phyloP scores from a whole-genome alignment of 257 asterid genomes.

The Solanum sparsipilum region DNA sequence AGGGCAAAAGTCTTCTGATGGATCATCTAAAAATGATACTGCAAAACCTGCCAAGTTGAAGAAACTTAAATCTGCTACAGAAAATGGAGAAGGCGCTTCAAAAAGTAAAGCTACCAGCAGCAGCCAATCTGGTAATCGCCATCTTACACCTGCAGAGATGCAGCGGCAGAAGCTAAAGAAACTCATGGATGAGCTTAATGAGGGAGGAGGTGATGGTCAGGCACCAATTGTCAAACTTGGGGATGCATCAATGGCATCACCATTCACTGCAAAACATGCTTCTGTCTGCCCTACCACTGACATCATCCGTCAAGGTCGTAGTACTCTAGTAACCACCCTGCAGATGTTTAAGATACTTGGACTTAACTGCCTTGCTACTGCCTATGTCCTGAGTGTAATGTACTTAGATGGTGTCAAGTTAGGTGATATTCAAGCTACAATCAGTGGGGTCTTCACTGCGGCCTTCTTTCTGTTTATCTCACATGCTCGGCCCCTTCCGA shows the following conservation, averaged over 20 bases:
- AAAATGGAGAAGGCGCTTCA: conserved; percentile 36
- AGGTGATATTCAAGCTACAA: conserved; percentile 95
- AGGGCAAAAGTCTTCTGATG: conserved; percentile 40
- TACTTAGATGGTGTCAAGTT: conserved; percentile 88
- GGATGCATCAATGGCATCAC: conserved; percentile 98
- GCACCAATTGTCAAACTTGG: conserved; percentile 95
- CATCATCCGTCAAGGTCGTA: conserved; percentile 93
- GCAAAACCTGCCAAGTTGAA: conserved; percentile 47
- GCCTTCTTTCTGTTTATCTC: conserved; percentile 93
- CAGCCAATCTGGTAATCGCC: conserved; percentile 52
- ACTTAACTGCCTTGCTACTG: conserved; percentile 95
- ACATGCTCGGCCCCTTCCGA: conserved; percentile 83
- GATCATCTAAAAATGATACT: conserved; percentile 46
- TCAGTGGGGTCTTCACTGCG: conserved; percentile 94
- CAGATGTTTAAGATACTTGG: conserved; percentile 99
- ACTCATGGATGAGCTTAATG: conserved; percentile 87
- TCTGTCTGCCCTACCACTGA: conserved; percentile 91
- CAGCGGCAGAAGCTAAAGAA: conserved; percentile 83
- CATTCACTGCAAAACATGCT: conserved; percentile 95
- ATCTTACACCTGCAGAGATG: conserved; percentile 70
- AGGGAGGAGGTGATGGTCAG: conserved; percentile 77
- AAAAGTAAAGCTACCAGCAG: conserved; percentile 43
- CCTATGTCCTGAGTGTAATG: conserved; percentile 94
- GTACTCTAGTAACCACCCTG: conserved; percentile 93
- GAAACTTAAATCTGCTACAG: conserved; percentile 40